Percentiles rank a stretch among this genome's conserved stretches.
Evolutionary conservation across 805 yeast genomes (phyloP).

Genomic region (Candida pseudoglaebosa): DNA sequence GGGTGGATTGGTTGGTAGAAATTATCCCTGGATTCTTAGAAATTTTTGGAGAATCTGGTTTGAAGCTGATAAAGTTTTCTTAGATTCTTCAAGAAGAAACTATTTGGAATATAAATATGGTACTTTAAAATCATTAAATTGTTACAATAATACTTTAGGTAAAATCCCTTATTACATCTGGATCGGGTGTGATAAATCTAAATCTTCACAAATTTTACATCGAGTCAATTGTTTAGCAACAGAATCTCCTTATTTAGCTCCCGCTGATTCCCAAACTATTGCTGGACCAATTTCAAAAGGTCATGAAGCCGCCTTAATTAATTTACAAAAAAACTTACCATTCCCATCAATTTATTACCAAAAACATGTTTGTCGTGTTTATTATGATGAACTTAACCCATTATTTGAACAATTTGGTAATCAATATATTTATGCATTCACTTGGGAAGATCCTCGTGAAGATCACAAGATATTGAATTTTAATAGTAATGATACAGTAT

Average conservation of each 20-base stretch:
- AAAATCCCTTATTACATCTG: slow-evolving; percentile 79
- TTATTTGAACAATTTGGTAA: slow-evolving; percentile 67
- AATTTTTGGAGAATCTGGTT: slow-evolving; percentile 89
- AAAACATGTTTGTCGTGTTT: slow-evolving; percentile 72
- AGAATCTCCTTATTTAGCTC: slow-evolving; percentile 78
- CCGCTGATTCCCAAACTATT: slow-evolving; percentile 24
- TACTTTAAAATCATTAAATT: slow-evolving; percentile 69
- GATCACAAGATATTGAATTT: slow-evolving; percentile 65
- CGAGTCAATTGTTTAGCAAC: slow-evolving; percentile 73
- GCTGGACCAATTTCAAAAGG: slow-evolving; percentile 56
- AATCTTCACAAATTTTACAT: slow-evolving; percentile 44
- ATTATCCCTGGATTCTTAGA: slow-evolving; percentile 71
- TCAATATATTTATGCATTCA: slow-evolving; percentile 81
- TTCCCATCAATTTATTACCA: slow-evolving; percentile 81
- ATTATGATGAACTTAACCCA: slow-evolving; percentile 67
- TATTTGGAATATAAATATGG: slow-evolving; percentile 81
- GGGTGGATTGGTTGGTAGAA: slow-evolving; percentile 70
- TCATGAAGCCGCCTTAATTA: slow-evolving; percentile 68
- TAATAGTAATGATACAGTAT: slow-evolving; percentile 61
- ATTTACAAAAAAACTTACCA: slow-evolving; percentile 62
- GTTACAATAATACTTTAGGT: slow-evolving; percentile 62
- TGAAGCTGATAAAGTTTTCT: slow-evolving; percentile 74
- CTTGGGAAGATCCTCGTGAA: slow-evolving; percentile 89
- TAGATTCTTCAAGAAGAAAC: slow-evolving; percentile 78
- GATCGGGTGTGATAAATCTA: slow-evolving; percentile 56